Conservation (phyloP, 2,329 filamentous ascomycete species). For the Talaromyces rugulosus region DNA sequence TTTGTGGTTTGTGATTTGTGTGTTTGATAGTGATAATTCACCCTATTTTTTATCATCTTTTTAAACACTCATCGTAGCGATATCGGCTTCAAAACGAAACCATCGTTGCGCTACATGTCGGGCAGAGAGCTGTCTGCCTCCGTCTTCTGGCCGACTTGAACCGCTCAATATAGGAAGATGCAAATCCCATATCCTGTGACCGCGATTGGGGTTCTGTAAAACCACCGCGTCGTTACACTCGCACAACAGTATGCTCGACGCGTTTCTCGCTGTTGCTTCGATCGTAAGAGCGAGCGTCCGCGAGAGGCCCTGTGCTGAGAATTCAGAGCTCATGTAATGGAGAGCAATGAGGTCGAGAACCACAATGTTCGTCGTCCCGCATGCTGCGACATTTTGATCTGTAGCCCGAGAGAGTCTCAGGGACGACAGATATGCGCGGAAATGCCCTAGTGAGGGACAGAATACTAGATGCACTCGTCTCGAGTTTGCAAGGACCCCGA, state of each 20-base stretch:
- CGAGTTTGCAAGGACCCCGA: conserved; percentile 66
- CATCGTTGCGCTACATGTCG: conserved; percentile 59
- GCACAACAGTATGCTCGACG: conserved; percentile 33
- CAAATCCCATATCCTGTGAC: conserved; percentile 42
- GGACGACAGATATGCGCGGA: conserved; percentile 70
- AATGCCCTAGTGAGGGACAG: conserved; percentile 68
- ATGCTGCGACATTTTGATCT: neutral
- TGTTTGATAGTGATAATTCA: conserved; percentile 15
- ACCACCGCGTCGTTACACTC: conserved; percentile 35
- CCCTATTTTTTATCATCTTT: neutral
- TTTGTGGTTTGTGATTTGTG: conserved; percentile 23
- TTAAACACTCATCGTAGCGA: conserved; percentile 18
- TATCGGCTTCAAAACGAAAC: conserved; percentile 53
- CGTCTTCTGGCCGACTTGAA: conserved; percentile 47
- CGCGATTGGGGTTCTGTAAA: conserved; percentile 25
- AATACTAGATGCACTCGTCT: conserved; percentile 68
- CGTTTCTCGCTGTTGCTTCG: conserved; percentile 29
- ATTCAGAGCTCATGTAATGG: conserved; percentile 41
- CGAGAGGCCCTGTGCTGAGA: conserved; percentile 46
- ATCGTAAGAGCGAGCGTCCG: conserved; percentile 39
- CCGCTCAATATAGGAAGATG: conserved; percentile 61
- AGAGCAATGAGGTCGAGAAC: conserved; percentile 39
- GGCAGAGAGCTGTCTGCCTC: conserved; percentile 57
- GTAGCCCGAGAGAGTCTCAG: neutral
- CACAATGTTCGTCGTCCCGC: conserved; percentile 27